Evolutionary conservation across 257 asterid species (phyloP).

Genomic region (Jaltomata sinuosa): DNA sequence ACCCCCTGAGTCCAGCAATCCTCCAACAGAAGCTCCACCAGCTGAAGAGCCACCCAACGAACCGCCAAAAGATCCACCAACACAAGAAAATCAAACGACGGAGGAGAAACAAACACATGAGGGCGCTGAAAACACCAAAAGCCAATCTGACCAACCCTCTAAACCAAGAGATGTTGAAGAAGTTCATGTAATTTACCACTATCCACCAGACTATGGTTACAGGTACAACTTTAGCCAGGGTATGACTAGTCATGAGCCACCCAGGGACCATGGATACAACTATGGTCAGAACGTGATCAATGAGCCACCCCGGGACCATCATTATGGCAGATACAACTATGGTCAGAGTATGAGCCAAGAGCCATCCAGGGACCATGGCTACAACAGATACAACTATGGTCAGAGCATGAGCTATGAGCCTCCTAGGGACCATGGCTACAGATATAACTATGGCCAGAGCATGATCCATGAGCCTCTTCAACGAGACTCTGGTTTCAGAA

Average conservation of each 20-base stretch:
- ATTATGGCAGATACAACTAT: constrained; percentile 19
- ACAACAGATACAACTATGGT: constrained; percentile 15
- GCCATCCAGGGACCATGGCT: constrained; percentile 20
- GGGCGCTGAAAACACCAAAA: constrained; percentile 19
- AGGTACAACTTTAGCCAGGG: constrained; percentile 16
- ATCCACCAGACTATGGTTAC: constrained; percentile 54
- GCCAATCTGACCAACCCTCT: constrained; percentile 17
- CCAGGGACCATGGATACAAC: neutral
- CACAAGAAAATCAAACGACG: constrained; percentile 22
- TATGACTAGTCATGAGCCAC: neutral
- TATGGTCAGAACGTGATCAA: constrained; percentile 16
- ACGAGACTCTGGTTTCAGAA: constrained; percentile 14
- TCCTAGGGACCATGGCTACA: neutral
- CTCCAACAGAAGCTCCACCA: constrained; percentile 32
- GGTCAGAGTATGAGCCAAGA: neutral
- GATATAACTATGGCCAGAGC: constrained; percentile 12
- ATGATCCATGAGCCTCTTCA: constrained; percentile 2
- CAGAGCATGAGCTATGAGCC: neutral
- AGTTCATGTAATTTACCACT: constrained; percentile 55
- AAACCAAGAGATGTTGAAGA: constrained; percentile 49
- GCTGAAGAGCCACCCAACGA: constrained; percentile 32
- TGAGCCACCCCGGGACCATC: constrained; percentile 20
- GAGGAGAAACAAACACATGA: constrained; percentile 17
- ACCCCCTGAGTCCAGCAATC: constrained; percentile 22
- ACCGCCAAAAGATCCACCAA: constrained; percentile 26